A percentile compares a stretch with the other conserved stretches of the same genome.
Conservation (phyloP, 2,329 filamentous ascomycete genomes). For the Diaporthe capsici region DNA sequence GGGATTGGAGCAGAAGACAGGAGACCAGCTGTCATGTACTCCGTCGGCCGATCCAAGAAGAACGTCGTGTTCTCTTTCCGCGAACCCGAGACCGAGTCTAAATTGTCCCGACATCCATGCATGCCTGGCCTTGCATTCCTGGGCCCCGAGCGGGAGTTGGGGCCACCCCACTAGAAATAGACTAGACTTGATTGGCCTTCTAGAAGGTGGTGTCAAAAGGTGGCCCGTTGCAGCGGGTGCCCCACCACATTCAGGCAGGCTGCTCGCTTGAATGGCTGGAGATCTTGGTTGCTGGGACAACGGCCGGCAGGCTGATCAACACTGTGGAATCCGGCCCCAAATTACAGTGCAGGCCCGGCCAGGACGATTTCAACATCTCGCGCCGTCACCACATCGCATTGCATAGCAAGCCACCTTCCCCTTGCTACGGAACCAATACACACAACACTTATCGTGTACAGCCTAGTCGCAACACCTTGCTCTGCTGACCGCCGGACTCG, state of each 20-base stretch:
- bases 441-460: conserved; percentile 7
- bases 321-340: not conserved
- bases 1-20: not conserved
- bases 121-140: not conserved
- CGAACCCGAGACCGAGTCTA: conserved; percentile 27
- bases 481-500: not conserved
- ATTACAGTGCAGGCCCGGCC: not conserved
- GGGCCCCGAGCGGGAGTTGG: not conserved
- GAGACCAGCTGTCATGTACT: conserved; percentile 11
- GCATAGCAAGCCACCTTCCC: conserved; percentile 20
- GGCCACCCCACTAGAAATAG: conserved; percentile 12
- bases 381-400: conserved; percentile 23
- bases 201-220: conserved; percentile 1
- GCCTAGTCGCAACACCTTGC: not conserved
- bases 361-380: not conserved
- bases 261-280: conserved; percentile 4
- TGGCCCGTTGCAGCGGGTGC: not conserved
- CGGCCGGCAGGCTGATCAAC: conserved; percentile 4
- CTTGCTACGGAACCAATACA: conserved; percentile 5
- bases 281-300: conserved; percentile 28
- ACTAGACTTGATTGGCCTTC: conserved; percentile 29
- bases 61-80: conserved; percentile 23
- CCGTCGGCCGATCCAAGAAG: not conserved
- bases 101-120: conserved; percentile 8
- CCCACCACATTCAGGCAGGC: not conserved